These are phyloP conservation scores for Shiraia bambusicola DNA, from an alignment of 2,329 filamentous ascomycete species.

Conservation along the genomic window DNA sequence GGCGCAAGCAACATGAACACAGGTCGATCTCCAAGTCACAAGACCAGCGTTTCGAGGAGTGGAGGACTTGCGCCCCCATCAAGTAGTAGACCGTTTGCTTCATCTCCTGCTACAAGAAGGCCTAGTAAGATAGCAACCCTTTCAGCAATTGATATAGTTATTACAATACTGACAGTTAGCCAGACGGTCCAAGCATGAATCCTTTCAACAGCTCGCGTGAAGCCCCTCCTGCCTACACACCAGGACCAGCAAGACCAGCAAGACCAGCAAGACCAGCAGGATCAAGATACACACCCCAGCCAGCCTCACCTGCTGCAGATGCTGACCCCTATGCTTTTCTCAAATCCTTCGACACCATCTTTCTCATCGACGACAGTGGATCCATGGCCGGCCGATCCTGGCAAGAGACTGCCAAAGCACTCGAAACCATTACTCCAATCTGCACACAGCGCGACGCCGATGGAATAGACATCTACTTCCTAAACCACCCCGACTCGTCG, in stretches of 20 bases:
- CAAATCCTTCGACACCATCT: constrained; percentile 77
- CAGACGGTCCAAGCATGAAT: constrained; percentile 33
- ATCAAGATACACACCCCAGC: constrained; percentile 1
- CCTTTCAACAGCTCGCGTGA: constrained; percentile 37
- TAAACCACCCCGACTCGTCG: constrained; percentile 66
- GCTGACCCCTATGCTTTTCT: constrained; percentile 74
- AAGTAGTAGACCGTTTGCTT: constrained; percentile 20
- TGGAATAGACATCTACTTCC: constrained; percentile 88
- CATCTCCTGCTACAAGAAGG: constrained; percentile 40
- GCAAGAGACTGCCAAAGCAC: constrained; percentile 70
- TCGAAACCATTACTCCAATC: constrained; percentile 75
- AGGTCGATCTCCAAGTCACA: constrained; percentile 1
- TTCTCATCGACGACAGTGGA: constrained; percentile 88
- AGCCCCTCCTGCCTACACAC: constrained; percentile 47
- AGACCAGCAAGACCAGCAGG: constrained; percentile 2
- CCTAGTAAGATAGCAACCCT: constrained; percentile 35
- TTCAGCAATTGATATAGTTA: neutral
- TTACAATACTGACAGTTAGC: constrained; percentile 3
- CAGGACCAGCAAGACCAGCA: constrained; percentile 19
- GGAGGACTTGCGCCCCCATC: constrained; percentile 19
- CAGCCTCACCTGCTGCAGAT: constrained; percentile 14
- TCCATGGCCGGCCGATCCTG: constrained; percentile 80
- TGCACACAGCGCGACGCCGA: constrained; percentile 78
- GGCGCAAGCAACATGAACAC: no score
- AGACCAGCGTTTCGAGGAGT: constrained; percentile 12